Evolutionary conservation across 805 yeast genomes (phyloP), one percentile per base, ranked within the genome.

Genomic region (Lachancea lanzarotensis): DNA sequence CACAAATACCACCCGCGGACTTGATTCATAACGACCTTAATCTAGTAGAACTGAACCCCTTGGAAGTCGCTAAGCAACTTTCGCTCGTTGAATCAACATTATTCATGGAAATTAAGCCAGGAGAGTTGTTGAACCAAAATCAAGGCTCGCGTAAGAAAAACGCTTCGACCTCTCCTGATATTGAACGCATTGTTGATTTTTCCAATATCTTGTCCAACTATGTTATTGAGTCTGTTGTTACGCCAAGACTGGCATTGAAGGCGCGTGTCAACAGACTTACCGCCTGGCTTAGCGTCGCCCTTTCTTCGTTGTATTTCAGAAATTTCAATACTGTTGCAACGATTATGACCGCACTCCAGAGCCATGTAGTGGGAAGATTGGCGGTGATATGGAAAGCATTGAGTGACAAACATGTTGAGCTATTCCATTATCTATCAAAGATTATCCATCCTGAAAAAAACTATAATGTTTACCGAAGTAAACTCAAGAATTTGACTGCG

Each of bases 281-380:
- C 52, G 73, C 78, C 12, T 85, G 95, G 95, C 65, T 85, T 46
- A 82, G 82, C 55, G 72, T 84, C 29, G 85, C 88, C 0, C 70
- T 82, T 43, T 81, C 89, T 1, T 81, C 89, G 52, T 70, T 82
- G 35, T 82, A 84, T 54, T 70, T 84, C 60, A 70, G 89, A 48
- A 85, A 85, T 59, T 84, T 80, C 67, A 85, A 85, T 57, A 81
- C 93, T 0, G 67, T 85, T 49, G 90, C 91, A 1, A 82, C 91
- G 1, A 82, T 85, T 38, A 78, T 85, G 68, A 83, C 89, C 0
- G 74, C 89, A 1, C 67, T 85, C 49, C 95, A 85, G 59, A 81
- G 83, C 42, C 85, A 82, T 58, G 71, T 82, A 35, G 67, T 85
- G 35, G 79, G 87, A 0, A 71, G 93, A 59, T 62, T 84, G 42